phyloP scores from a whole-genome alignment of 768 basidiomycete genomes.

The Tulasnella sp. region DNA sequence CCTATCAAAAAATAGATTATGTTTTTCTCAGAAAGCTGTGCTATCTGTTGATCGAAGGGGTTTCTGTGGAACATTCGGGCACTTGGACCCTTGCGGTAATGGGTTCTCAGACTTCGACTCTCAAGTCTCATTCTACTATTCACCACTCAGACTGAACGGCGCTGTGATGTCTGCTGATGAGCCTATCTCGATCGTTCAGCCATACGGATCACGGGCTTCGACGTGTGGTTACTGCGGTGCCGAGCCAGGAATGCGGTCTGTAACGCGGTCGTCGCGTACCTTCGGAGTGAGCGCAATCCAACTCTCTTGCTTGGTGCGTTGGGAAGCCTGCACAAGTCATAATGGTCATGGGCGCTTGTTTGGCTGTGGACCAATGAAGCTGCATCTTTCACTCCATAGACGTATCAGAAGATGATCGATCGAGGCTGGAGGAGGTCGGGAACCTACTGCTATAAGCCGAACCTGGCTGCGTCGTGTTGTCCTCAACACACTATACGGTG shows the following conservation, averaged over 20 bases:
- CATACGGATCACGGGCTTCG: constrained; percentile 17
- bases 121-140: too few species aligned
- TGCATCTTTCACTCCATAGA: constrained; percentile 31
- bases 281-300: neutral
- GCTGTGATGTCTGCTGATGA: too few species aligned
- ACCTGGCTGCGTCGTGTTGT: constrained; percentile 73
- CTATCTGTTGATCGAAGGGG: too few species aligned
- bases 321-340: neutral
- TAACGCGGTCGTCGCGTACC: neutral
- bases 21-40: too few species aligned
- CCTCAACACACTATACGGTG: constrained; percentile 92
- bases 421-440: constrained; percentile 79
- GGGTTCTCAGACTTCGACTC: too few species aligned
- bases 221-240: constrained; percentile 62
- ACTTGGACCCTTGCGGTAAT: too few species aligned
- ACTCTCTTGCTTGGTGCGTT: constrained; percentile 5
- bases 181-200: neutral
- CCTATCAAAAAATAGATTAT: too few species aligned
- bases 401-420: constrained; percentile 75
- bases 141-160: too few species aligned
- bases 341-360: too few species aligned
- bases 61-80: too few species aligned
- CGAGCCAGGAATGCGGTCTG: constrained; percentile 31
- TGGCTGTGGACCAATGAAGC: too few species aligned
- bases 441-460: constrained; percentile 79